A percentile compares a stretch with the other conserved stretches of the same genome.
These are phyloP conservation scores for Penicillium salamii DNA, from an alignment of 495 filamentous ascomycete genomes.

Conservation along the genomic window DNA sequence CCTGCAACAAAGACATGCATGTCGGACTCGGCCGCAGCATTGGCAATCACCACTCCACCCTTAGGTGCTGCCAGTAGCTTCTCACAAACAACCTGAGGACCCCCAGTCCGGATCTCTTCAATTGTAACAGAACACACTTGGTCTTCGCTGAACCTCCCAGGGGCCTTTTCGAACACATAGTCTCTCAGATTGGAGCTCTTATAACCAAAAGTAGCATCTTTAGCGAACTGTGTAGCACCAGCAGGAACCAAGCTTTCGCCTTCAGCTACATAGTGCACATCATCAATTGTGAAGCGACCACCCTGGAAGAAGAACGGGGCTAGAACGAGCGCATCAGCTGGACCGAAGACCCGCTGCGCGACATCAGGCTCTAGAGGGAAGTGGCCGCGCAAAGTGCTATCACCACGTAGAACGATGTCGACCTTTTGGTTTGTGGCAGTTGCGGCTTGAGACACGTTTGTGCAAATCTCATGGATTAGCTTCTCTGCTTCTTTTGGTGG, in stretches of 20 bases:
- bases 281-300: slow-evolving; percentile 48
- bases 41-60: slow-evolving; percentile 46
- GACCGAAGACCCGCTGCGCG: slow-evolving; percentile 44
- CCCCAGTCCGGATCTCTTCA: slow-evolving; percentile 42
- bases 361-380: slow-evolving; percentile 52
- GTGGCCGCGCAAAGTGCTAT: slow-evolving; percentile 53
- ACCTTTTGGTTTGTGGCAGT: slow-evolving; percentile 32
- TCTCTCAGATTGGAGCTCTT: slow-evolving; percentile 46
- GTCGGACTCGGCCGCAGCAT: slow-evolving; percentile 50
- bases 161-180: slow-evolving; percentile 51
- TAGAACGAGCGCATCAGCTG: slow-evolving; percentile 43
- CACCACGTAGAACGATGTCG: slow-evolving; percentile 51
- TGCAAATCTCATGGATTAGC: slow-evolving; percentile 45
- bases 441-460: slow-evolving; percentile 43
- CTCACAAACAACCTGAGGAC: slow-evolving; percentile 35
- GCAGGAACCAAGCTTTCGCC: slow-evolving; percentile 44
- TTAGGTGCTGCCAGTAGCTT: slow-evolving; percentile 31
- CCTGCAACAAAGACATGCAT: slow-evolving; percentile 51
- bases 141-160: slow-evolving; percentile 26
- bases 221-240: slow-evolving; percentile 47
- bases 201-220: slow-evolving; percentile 54
- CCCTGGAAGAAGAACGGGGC: slow-evolving; percentile 56
- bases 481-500: slow-evolving; percentile 38
- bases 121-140: slow-evolving; percentile 43
- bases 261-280: slow-evolving; percentile 54